phyloP scores from a whole-genome alignment of 2,329 filamentous ascomycete genomes.

The Aspergillus ustus region DNA sequence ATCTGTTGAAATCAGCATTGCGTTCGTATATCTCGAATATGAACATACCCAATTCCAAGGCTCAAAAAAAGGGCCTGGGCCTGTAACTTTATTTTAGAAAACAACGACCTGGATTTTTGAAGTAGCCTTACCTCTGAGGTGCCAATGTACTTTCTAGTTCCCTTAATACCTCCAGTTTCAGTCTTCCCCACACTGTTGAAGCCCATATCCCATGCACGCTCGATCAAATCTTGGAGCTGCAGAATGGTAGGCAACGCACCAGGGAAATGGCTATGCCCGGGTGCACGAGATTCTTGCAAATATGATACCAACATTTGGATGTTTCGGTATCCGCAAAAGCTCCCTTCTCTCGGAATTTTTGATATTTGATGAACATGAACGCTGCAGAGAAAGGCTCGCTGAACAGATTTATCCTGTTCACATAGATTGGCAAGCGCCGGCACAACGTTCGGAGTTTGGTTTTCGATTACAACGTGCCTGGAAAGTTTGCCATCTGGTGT shows the following conservation, averaged over 20 bases:
- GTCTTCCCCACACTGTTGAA: constrained; percentile 74
- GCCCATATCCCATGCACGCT: constrained; percentile 83
- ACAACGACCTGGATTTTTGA: not conserved
- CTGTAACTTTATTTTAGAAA: constrained; percentile 49
- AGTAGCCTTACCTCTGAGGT: constrained; percentile 73
- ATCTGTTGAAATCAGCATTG: constrained; percentile 42
- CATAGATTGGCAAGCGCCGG: constrained; percentile 67
- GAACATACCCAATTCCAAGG: constrained; percentile 66
- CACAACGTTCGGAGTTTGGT: constrained; percentile 60
- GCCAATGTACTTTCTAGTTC: constrained; percentile 94
- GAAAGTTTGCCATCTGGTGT: constrained; percentile 48
- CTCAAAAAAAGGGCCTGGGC: constrained; percentile 78
- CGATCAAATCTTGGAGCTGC: constrained; percentile 82
- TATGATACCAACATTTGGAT: constrained; percentile 90
- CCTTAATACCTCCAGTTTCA: constrained; percentile 84
- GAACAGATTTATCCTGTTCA: constrained; percentile 66
- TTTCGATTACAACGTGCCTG: constrained; percentile 51
- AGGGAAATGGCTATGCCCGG: constrained; percentile 65
- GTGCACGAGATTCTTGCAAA: constrained; percentile 63
- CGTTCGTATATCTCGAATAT: not conserved
- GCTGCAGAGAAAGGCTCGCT: constrained; percentile 79
- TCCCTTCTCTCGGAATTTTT: constrained; percentile 80
- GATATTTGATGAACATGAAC: constrained; percentile 76
- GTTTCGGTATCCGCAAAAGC: constrained; percentile 94
- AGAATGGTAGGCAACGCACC: constrained; percentile 74